These are phyloP conservation scores for Penicillium capsulatum DNA, from an alignment of 2,329 filamentous ascomycete species.

Conservation along the genomic window DNA sequence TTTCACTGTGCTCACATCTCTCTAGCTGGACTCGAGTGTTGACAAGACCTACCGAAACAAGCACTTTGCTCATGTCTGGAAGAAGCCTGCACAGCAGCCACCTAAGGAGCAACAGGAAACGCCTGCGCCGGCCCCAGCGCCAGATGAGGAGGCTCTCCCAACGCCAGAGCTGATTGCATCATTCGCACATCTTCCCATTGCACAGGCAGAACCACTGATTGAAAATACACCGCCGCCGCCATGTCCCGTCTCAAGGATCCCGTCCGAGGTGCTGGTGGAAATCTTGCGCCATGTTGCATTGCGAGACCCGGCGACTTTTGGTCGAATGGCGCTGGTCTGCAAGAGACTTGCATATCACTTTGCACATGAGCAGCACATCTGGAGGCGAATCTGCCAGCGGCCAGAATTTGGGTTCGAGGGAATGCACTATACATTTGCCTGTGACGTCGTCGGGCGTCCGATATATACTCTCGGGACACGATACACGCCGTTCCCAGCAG, in stretches of 20 bases:
- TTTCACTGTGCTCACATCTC: background rate
- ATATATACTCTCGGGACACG: slow-evolving; percentile 31
- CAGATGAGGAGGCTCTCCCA: slow-evolving; percentile 49
- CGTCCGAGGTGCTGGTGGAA: slow-evolving; percentile 78
- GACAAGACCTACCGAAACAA: slow-evolving; percentile 87
- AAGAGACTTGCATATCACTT: slow-evolving; percentile 83
- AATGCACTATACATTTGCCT: slow-evolving; percentile 78
- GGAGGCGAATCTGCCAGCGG: slow-evolving; percentile 71
- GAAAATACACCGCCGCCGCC: slow-evolving; percentile 68
- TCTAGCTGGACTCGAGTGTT: slow-evolving; percentile 45
- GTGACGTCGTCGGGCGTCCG: slow-evolving; percentile 51
- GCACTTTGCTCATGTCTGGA: slow-evolving; percentile 69
- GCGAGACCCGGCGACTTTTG: slow-evolving; percentile 71
- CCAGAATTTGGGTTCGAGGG: slow-evolving; percentile 70
- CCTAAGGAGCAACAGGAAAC: slow-evolving; percentile 50
- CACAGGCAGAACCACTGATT: slow-evolving; percentile 61
- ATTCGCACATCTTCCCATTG: slow-evolving; percentile 68
- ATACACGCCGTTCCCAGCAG: slow-evolving; percentile 36
- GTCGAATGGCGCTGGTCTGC: slow-evolving; percentile 73
- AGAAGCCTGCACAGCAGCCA: slow-evolving; percentile 41
- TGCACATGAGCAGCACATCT: slow-evolving; percentile 76
- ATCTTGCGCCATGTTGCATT: slow-evolving; percentile 72
- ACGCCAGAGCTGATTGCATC: slow-evolving; percentile 68
- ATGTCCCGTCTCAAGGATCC: slow-evolving; percentile 74
- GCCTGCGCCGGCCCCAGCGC: slow-evolving; percentile 54